These are phyloP conservation scores for Myochromella boudieri DNA, from an alignment of 768 basidiomycete species.

Conservation along the genomic window DNA sequence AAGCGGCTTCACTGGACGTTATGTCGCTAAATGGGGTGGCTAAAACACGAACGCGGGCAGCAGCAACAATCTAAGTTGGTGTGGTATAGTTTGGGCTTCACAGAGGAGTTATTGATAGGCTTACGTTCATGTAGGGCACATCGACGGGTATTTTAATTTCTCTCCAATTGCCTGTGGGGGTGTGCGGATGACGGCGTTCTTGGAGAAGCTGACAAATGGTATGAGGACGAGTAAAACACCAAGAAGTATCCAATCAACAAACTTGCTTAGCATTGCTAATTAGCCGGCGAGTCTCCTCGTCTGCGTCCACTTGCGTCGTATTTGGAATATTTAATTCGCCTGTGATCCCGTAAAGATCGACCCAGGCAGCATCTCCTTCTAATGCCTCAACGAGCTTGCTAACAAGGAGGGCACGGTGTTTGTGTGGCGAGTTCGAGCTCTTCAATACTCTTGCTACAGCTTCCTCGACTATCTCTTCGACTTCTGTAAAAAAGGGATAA, in stretches of 20 bases:
- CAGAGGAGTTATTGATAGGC: slow-evolving; percentile 24
- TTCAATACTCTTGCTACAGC: slow-evolving; percentile 43
- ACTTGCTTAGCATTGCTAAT: slow-evolving; percentile 34
- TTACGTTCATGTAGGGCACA: slow-evolving; percentile 77
- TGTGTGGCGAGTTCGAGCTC: slow-evolving; percentile 28
- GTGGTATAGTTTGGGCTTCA: slow-evolving; percentile 2
- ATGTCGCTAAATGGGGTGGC: slow-evolving; percentile 42
- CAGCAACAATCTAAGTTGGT: slow-evolving; percentile 59
- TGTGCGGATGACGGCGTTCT: slow-evolving; percentile 38
- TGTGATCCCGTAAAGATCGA: slow-evolving; percentile 66
- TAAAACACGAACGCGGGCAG: slow-evolving; percentile 49
- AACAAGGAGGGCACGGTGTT: slow-evolving; percentile 45
- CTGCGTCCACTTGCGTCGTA: slow-evolving; percentile 27
- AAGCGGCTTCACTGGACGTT: slow-evolving; percentile 8
- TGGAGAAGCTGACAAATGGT: slow-evolving; percentile 35
- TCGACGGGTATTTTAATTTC: slow-evolving; percentile 84
- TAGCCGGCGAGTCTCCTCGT: slow-evolving; percentile 27
- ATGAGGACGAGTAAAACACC: background rate
- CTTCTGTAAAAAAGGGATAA: slow-evolving; percentile 44
- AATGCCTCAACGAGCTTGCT: slow-evolving; percentile 55
- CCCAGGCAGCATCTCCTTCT: slow-evolving; percentile 65
- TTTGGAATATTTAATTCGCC: slow-evolving; percentile 65
- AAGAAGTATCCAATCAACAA: background rate
- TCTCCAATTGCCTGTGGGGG: slow-evolving; percentile 57
- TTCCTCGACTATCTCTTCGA: slow-evolving; percentile 58